Percentiles rank a stretch among this genome's conserved stretches.
Conservation (phyloP, 345 rosid species). For the Citrus glauca region DNA sequence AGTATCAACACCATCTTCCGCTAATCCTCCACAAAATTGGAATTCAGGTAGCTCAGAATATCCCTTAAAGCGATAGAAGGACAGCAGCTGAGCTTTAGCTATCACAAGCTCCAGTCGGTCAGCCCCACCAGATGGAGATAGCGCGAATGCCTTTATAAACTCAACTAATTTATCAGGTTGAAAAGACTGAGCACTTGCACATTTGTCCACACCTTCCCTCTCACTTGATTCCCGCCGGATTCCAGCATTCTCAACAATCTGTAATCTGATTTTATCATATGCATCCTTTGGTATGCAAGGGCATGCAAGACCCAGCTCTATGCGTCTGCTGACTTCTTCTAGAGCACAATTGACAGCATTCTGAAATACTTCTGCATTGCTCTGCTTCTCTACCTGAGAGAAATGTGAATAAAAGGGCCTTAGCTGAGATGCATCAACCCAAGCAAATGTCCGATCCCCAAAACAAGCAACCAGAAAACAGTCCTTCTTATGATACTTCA, state of each 20-base stretch:
- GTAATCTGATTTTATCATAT: slow-evolving; percentile 35
- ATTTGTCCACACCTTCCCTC: slow-evolving; percentile 33
- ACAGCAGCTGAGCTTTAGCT: slow-evolving; percentile 51
- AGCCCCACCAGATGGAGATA: slow-evolving; percentile 41
- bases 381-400: slow-evolving; percentile 52
- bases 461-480: slow-evolving; percentile 68
- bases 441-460: slow-evolving; percentile 76
- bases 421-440: slow-evolving; percentile 59
- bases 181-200: slow-evolving; percentile 26
- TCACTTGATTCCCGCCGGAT: slow-evolving; percentile 36
- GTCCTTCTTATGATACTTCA: slow-evolving; percentile 55
- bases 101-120: slow-evolving; percentile 50
- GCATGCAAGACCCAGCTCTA: slow-evolving; percentile 55
- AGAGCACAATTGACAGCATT: slow-evolving; percentile 62
- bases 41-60: slow-evolving; percentile 45
- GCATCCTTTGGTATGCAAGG: slow-evolving; percentile 41
- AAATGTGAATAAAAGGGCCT: slow-evolving; percentile 58
- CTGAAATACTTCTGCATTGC: slow-evolving; percentile 50
- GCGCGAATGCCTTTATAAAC: slow-evolving; percentile 54
- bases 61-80: slow-evolving; percentile 53
- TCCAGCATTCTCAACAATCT: slow-evolving; percentile 57
- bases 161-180: slow-evolving; percentile 43
- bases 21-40: slow-evolving; percentile 31
- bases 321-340: slow-evolving; percentile 59
- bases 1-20: slow-evolving; percentile 27